These are phyloP conservation scores for Ophiocordyceps camponoti-saundersi DNA, from an alignment of 2,329 filamentous ascomycete genomes.

Conservation along the genomic window DNA sequence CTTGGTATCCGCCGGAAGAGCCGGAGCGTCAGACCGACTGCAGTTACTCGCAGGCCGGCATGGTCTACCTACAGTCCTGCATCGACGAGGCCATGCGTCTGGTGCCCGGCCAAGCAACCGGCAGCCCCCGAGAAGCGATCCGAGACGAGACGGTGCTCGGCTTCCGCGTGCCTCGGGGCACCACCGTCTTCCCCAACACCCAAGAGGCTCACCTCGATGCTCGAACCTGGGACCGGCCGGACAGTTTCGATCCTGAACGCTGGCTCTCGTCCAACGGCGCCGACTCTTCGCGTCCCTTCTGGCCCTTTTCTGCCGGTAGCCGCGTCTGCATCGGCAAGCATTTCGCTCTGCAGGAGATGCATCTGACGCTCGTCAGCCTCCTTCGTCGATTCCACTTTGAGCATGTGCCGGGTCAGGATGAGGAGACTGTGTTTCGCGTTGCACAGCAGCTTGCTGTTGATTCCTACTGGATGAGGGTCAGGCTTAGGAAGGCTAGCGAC, in stretches of 20 bases:
- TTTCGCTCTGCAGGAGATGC: conserved; percentile 1
- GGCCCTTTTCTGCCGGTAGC: neutral
- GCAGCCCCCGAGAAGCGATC: neutral
- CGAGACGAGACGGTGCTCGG: neutral
- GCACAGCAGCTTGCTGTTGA: neutral
- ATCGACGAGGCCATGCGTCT: conserved; percentile 1
- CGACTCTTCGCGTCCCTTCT: neutral
- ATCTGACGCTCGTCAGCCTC: neutral
- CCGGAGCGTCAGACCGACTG: neutral
- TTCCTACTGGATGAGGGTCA: neutral
- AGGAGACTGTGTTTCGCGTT: neutral
- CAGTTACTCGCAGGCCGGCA: conserved; percentile 1
- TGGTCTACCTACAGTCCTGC: neutral
- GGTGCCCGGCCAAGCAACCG: neutral
- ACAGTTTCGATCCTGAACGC: neutral
- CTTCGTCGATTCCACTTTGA: neutral
- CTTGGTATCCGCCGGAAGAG: neutral
- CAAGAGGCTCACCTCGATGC: neutral
- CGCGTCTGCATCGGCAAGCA: conserved; percentile 1
- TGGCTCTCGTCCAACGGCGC: neutral
- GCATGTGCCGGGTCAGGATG: neutral
- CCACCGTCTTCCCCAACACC: conserved; percentile 1
- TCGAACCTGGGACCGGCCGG: neutral
- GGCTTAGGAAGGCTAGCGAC: neutral
- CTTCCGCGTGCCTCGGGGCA: neutral